Conservation (phyloP, 495 filamentous ascomycete species). For the Clohesyomyces aquaticus region DNA sequence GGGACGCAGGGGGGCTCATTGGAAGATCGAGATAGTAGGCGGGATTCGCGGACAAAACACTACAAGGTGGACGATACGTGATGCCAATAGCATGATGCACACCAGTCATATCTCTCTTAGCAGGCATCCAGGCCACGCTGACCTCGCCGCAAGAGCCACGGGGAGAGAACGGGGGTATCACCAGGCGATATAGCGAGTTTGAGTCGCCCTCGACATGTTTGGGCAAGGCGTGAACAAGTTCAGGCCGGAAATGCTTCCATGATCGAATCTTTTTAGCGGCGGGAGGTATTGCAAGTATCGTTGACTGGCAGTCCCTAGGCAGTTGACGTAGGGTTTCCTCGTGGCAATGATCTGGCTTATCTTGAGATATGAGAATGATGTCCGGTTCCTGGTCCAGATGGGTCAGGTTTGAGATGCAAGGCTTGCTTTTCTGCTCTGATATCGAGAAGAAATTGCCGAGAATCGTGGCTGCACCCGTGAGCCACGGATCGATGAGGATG, state of each 20-base stretch:
- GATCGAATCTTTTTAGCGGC: slow-evolving; percentile 63
- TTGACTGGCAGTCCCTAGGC: slow-evolving; percentile 55
- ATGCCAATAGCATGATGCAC: slow-evolving; percentile 71
- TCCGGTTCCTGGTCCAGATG: slow-evolving; percentile 65
- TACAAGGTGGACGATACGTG: slow-evolving; percentile 64
- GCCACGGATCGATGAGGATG: slow-evolving; percentile 74
- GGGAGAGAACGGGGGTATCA: slow-evolving; percentile 53
- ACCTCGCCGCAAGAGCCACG: slow-evolving; percentile 61
- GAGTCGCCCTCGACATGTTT: slow-evolving; percentile 51
- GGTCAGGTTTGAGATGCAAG: slow-evolving; percentile 61
- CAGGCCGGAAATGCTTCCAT: slow-evolving; percentile 67
- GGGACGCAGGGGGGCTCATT: slow-evolving; percentile 39
- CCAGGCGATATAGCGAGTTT: slow-evolving; percentile 54
- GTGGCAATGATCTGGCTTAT: slow-evolving; percentile 73
- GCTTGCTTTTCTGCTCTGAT: slow-evolving; percentile 44
- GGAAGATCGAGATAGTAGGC: slow-evolving; percentile 41
- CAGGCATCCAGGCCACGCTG: slow-evolving; percentile 66
- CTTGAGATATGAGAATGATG: slow-evolving; percentile 69
- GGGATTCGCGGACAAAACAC: slow-evolving; percentile 40
- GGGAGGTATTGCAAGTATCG: slow-evolving; percentile 66
- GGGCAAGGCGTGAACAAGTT: slow-evolving; percentile 57
- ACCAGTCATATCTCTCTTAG: slow-evolving; percentile 62
- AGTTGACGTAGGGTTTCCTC: slow-evolving; percentile 66
- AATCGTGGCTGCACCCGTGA: slow-evolving; percentile 63
- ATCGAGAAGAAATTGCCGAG: slow-evolving; percentile 65